Base-by-base conservation (phyloP, 2,329 filamentous ascomycete species). In the Xylaria polymorpha region DNA sequence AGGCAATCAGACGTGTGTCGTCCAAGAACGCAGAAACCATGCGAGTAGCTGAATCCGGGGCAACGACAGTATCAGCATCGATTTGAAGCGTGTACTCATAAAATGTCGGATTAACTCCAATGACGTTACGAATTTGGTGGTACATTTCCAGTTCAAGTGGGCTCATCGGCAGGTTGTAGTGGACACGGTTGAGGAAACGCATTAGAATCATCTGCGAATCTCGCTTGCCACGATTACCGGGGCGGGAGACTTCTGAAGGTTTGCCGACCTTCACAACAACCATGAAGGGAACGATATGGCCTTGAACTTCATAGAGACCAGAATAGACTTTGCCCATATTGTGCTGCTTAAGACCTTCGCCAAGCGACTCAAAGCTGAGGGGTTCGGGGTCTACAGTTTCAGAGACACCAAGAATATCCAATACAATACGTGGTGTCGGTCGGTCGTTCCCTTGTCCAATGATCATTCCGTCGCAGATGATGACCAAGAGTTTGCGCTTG, bases 291-390 rank as follows among this genome's bases (percentile, higher is more conserved):
- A 99, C 96, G 74, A 99, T 98, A 79, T 99, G 95, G 72, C 96
- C 96, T 78, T 98, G 93, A 7, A 98, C 94, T 82, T 99, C 96
- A 80, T 99, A 99, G 5, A 99, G 86, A 77, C 96, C 96, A 22
- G 96, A 98, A 83, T 99, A 99, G 73, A 98, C 90, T 82, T 99
- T 99, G 81, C 93, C 96, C 95, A 98, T 98, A 81, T 99, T 99
- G 85, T 98, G 96, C 81, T 98, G 96, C 83, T 97, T 97, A 83
- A 92, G 89, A 79, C 96, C 96, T 82, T 98, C 95, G 68, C 96
- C 96, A 43, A 99, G 88, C 78, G 94, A 95, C 80, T 99, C 95
- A 76, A 99, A 99, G 85, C 94, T 98, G 67, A 99, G 86, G 2
- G 96, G 94, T 79, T 98, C 95, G 0, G 97, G 96, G 77, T 99